Conservation (phyloP, 768 basidiomycete species). For the Thelephora ganbajun region DNA sequence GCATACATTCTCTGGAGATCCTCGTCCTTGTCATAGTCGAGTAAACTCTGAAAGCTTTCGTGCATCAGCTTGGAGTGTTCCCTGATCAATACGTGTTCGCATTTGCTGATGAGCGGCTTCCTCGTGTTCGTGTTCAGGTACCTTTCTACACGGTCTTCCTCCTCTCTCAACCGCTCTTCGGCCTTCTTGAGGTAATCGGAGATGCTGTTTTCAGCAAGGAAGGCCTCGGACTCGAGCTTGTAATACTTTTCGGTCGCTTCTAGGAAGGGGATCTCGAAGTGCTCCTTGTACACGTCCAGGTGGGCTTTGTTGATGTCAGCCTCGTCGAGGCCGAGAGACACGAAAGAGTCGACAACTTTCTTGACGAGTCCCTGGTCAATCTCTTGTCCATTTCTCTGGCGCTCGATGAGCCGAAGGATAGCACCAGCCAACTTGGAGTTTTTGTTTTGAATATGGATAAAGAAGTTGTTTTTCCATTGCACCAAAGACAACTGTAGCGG, state of each 20-base stretch:
- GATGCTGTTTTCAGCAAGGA: constrained; percentile 77
- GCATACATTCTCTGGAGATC: constrained; percentile 93
- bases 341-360: constrained; percentile 89
- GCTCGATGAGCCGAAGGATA: constrained; percentile 80
- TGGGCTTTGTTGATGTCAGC: constrained; percentile 84
- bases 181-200: constrained; percentile 94
- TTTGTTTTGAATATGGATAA: constrained; percentile 74
- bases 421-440: constrained; percentile 76
- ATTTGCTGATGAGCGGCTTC: constrained; percentile 65
- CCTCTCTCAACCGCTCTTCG: constrained; percentile 83
- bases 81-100: constrained; percentile 86
- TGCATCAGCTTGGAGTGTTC: constrained; percentile 77
- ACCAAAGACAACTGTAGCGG: constrained; percentile 69
- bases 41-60: constrained; percentile 81
- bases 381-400: constrained; percentile 84
- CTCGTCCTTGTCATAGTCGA: constrained; percentile 90
- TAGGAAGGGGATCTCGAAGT: constrained; percentile 85
- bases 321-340: constrained; percentile 90
- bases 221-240: constrained; percentile 80
- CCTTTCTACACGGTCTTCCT: constrained; percentile 89
- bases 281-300: constrained; percentile 84
- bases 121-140: constrained; percentile 85
- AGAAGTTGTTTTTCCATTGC: constrained; percentile 90
- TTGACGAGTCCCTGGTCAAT: constrained; percentile 90
- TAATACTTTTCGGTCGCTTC: constrained; percentile 84